These are phyloP conservation scores for Gracilaria vermiculophylla DNA, from an alignment of 23 red algal genomes.

Conservation along the genomic window DNA sequence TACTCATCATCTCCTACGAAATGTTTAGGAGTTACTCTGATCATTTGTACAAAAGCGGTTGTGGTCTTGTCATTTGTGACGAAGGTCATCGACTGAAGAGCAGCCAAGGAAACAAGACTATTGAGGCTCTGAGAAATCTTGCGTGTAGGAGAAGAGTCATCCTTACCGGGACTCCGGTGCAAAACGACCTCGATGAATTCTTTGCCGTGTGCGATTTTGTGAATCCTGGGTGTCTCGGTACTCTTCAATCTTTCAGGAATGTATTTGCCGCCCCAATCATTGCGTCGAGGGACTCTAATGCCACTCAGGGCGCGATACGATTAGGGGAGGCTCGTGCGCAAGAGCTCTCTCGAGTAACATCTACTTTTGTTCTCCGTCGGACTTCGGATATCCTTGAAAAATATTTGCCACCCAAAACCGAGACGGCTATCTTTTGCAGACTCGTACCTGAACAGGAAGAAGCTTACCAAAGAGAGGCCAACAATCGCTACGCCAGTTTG, in stretches of 20 bases:
- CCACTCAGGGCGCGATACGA: constrained; percentile 25
- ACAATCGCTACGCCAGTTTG: constrained; percentile 40
- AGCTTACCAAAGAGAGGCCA: constrained; percentile 61
- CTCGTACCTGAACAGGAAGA: constrained; percentile 65
- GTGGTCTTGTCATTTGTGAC: constrained; percentile 83
- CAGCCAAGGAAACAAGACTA: constrained; percentile 73
- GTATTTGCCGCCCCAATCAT: constrained; percentile 86
- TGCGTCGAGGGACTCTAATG: constrained; percentile 68
- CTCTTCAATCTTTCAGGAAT: constrained; percentile 71
- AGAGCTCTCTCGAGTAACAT: constrained; percentile 64
- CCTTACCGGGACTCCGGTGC: constrained; percentile 90
- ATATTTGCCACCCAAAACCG: constrained; percentile 87
- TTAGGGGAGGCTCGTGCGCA: constrained; percentile 69
- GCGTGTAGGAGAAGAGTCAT: constrained; percentile 89
- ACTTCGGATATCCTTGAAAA: constrained; percentile 68
- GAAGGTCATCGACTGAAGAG: constrained; percentile 95
- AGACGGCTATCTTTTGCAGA: constrained; percentile 82
- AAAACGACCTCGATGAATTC: constrained; percentile 94
- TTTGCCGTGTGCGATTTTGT: constrained; percentile 94
- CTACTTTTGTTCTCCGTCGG: constrained; percentile 79
- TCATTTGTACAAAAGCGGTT: constrained; percentile 52
- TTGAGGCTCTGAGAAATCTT: constrained; percentile 81
- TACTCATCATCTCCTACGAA: constrained; percentile 92
- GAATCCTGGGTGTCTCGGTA: constrained; percentile 80
- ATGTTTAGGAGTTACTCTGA: constrained; percentile 77